A percentile compares a stretch with the other conserved stretches of the same genome.
Conservation (phyloP, 2,329 filamentous ascomycete genomes). For the Beauveria medogensis region DNA sequence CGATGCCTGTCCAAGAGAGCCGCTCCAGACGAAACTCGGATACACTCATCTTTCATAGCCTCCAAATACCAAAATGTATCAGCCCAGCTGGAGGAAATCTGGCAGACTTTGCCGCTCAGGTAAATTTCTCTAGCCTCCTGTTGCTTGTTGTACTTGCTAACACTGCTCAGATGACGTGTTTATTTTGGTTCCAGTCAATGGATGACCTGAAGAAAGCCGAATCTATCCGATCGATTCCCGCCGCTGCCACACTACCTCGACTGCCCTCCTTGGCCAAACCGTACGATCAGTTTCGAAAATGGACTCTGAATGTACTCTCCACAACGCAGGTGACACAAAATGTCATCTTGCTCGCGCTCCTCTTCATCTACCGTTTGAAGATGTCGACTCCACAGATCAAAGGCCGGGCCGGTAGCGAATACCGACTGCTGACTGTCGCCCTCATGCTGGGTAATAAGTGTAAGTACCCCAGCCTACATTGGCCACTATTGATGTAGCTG, state of each 20-base stretch:
- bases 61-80: slow-evolving; percentile 69
- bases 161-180: slow-evolving; percentile 67
- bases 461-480: slow-evolving; percentile 31
- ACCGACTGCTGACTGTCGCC: slow-evolving; percentile 83
- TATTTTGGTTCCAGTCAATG: slow-evolving; percentile 95
- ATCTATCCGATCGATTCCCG: slow-evolving; percentile 39
- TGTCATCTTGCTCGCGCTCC: slow-evolving; percentile 78
- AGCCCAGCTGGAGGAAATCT: slow-evolving; percentile 67
- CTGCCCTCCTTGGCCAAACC: slow-evolving; percentile 68
- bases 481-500: slow-evolving; percentile 18
- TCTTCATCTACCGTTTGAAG: slow-evolving; percentile 92
- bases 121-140: slow-evolving; percentile 30
- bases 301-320: slow-evolving; percentile 82
- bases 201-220: slow-evolving; percentile 71
- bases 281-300: slow-evolving; percentile 76
- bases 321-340: slow-evolving; percentile 97
- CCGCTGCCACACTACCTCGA: slow-evolving; percentile 34
- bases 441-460: slow-evolving; percentile 98
- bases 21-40: slow-evolving; percentile 32
- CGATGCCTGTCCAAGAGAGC: slow-evolving; percentile 12
- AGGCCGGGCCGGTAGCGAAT: slow-evolving; percentile 89
- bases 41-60: slow-evolving; percentile 46
- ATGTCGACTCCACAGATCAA: slow-evolving; percentile 82
- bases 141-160: not conserved
- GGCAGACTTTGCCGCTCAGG: slow-evolving; percentile 76